Evolutionary conservation across 768 basidiomycete species (phyloP).

Genomic region (Mrakia gelida): DNA sequence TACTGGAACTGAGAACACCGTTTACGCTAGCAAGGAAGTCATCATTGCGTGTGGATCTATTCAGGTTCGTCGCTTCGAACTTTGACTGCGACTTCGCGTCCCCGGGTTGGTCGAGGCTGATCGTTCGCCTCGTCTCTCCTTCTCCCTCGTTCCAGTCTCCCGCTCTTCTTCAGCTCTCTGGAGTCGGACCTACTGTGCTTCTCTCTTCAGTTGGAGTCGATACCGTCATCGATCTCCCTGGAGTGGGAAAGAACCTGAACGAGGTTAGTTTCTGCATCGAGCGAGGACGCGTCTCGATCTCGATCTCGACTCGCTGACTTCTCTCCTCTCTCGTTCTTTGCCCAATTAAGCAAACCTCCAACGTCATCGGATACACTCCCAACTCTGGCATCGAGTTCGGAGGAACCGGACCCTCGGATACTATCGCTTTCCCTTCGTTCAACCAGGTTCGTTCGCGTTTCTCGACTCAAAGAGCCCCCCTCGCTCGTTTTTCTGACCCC

Average conservation of each 20-base stretch:
- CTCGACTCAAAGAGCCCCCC: not conserved
- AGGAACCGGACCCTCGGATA: conserved; percentile 13
- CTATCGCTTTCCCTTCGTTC: conserved; percentile 26
- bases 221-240: conserved; percentile 53
- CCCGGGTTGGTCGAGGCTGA: not conserved
- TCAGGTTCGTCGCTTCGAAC: not conserved
- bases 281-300: not conserved
- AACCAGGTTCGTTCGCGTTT: not conserved
- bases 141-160: conserved; percentile 47
- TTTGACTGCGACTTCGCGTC: not conserved
- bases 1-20: conserved; percentile 46
- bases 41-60: conserved; percentile 54
- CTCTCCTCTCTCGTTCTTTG: not conserved
- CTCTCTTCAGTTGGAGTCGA: conserved; percentile 51
- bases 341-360: conserved; percentile 39
- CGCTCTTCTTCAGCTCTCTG: conserved; percentile 55
- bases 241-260: conserved; percentile 59
- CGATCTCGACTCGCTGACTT: not conserved
- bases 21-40: conserved; percentile 48
- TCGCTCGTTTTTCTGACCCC: not conserved
- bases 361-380: conserved; percentile 23
- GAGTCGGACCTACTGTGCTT: conserved; percentile 57
- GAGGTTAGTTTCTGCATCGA: conserved; percentile 40
- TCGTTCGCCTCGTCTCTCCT: not conserved
- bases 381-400: conserved; percentile 13